Evolutionary conservation across 306 rosid species (phyloP).

Genomic region (Lablab purpureus): DNA sequence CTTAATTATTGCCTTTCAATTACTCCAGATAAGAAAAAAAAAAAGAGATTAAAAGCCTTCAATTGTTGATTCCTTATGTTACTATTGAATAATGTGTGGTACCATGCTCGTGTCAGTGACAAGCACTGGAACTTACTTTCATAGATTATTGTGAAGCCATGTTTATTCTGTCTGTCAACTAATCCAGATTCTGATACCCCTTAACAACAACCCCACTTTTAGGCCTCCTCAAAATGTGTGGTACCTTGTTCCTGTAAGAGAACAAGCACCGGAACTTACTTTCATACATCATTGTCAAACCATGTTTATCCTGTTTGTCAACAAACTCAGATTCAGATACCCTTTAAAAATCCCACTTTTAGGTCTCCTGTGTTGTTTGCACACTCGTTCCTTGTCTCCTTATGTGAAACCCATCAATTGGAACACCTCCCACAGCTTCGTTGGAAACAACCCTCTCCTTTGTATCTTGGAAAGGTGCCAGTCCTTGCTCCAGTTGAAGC

Average conservation of each 20-base stretch:
- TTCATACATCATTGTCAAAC: slow-evolving; percentile 13
- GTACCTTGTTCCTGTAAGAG: slow-evolving; percentile 32
- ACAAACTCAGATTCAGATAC: slow-evolving; percentile 40
- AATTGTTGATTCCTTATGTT: neutral
- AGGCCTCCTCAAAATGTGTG: neutral
- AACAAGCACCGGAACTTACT: neutral
- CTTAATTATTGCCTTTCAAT: slow-evolving; percentile 2
- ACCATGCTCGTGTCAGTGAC: slow-evolving; percentile 14
- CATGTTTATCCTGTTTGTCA: slow-evolving; percentile 45
- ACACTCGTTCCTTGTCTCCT: slow-evolving; percentile 54
- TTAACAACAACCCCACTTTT: slow-evolving; percentile 9
- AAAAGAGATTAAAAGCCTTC: neutral
- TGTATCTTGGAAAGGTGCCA: slow-evolving; percentile 68
- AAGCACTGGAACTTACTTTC: neutral
- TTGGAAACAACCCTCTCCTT: slow-evolving; percentile 63
- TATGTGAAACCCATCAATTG: slow-evolving; percentile 59
- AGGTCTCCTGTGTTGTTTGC: slow-evolving; percentile 31
- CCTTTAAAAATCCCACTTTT: slow-evolving; percentile 24
- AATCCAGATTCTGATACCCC: slow-evolving; percentile 35
- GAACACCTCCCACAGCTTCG: slow-evolving; percentile 65
- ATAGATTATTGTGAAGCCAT: slow-evolving; percentile 30
- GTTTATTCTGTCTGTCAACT: slow-evolving; percentile 37
- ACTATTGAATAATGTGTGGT: neutral
- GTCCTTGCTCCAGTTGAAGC: slow-evolving; percentile 68
- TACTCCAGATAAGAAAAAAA: neutral